A percentile compares a stretch with the other conserved stretches of the same genome.
Evolutionary conservation across 345 rosid species (phyloP).

Genomic region (Moricandia arvensis): DNA sequence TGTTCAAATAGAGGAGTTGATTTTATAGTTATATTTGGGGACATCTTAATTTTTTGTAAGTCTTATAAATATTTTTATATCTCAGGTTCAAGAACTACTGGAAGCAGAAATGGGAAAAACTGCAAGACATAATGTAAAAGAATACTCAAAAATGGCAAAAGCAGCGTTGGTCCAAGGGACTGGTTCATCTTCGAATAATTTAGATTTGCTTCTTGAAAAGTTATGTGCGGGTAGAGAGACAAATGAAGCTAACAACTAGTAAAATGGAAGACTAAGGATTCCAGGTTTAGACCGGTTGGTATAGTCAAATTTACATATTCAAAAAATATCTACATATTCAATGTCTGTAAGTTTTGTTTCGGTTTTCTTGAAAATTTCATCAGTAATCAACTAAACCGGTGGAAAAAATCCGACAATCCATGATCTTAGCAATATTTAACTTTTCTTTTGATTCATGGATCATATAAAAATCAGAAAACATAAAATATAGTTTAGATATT

Average conservation of each 20-base stretch:
- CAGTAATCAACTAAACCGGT: not conserved
- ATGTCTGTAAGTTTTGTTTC: not conserved
- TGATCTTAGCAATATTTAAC: too few relatives aligned
- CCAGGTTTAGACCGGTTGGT: not conserved
- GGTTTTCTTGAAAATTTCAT: not conserved
- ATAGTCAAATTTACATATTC: not conserved
- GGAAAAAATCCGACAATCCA: not conserved
- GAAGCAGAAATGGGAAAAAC: slow-evolving; percentile 56
- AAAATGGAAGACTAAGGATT: not conserved
- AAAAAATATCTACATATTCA: not conserved
- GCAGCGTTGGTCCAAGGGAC: slow-evolving; percentile 46
- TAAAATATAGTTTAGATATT: too few relatives aligned
- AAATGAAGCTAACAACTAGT: not conserved
- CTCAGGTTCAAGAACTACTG: slow-evolving; percentile 56
- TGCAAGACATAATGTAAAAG: slow-evolving; percentile 46
- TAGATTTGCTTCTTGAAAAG: slow-evolving; percentile 45
- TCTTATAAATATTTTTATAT: not conserved
- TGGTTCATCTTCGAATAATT: slow-evolving; percentile 66
- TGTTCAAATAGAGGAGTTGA: not conserved
- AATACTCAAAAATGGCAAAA: slow-evolving; percentile 46
- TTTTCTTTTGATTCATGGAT: too few relatives aligned
- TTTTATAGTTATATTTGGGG: not conserved
- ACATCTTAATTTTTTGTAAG: not conserved
- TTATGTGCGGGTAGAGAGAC: slow-evolving; percentile 23
- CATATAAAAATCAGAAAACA: too few relatives aligned